Percentiles rank a stretch among this genome's conserved stretches.
phyloP scores from a whole-genome alignment of 2,329 filamentous ascomycete species.

The Coniochaeta sp. region DNA sequence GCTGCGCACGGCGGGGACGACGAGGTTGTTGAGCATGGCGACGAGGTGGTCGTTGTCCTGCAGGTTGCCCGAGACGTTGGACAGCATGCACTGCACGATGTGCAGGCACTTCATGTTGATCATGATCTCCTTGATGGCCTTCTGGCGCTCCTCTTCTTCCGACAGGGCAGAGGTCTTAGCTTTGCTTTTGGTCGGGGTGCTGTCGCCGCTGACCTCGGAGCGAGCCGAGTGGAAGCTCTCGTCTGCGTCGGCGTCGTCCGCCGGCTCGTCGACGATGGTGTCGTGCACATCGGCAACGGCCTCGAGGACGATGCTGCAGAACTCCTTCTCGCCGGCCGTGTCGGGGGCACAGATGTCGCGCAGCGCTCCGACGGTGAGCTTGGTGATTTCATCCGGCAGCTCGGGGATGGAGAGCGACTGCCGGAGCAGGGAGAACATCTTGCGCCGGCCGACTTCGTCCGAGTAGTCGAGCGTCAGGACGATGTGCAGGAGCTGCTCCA shows the following conservation, averaged over 20 bases:
- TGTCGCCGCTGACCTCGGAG: conserved; percentile 70
- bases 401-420: conserved; percentile 80
- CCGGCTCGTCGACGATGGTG: conserved; percentile 69
- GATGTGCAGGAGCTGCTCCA: conserved; percentile 91
- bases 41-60: conserved; percentile 89
- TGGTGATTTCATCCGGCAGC: conserved; percentile 86
- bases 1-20: conserved; percentile 89
- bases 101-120: conserved; percentile 98
- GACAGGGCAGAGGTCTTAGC: conserved; percentile 32
- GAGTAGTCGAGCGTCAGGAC: conserved; percentile 89
- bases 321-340: conserved; percentile 69
- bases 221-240: conserved; percentile 92
- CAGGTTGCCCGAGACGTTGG: conserved; percentile 81
- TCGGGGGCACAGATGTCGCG: conserved; percentile 75
- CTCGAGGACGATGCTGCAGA: conserved; percentile 80
- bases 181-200: conserved; percentile 44
- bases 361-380: conserved; percentile 75
- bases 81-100: conserved; percentile 94
- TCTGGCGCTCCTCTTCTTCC: conserved; percentile 62
- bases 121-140: conserved; percentile 83
- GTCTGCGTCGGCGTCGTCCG: conserved; percentile 53
- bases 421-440: conserved; percentile 89
- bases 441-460: conserved; percentile 90
- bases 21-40: conserved; percentile 95
- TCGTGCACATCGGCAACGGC: conserved; percentile 96